These are phyloP conservation scores for Paracoccidioides brasiliensis DNA, from an alignment of 2,329 filamentous ascomycete genomes.

Conservation along the genomic window DNA sequence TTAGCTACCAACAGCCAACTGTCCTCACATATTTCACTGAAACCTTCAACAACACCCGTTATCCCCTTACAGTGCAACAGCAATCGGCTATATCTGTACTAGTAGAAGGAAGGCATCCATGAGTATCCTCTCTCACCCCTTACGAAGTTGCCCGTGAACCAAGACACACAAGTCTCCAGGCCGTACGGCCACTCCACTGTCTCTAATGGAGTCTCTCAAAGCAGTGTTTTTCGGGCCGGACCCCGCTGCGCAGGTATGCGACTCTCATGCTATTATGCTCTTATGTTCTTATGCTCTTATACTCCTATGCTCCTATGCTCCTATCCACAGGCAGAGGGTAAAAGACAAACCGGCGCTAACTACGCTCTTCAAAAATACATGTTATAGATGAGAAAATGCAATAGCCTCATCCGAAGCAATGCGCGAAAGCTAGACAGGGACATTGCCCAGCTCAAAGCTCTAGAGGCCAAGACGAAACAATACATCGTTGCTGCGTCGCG, in stretches of 20 bases:
- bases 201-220: conserved; percentile 69
- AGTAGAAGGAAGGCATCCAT: background rate
- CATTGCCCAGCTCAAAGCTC: conserved; percentile 61
- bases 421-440: conserved; percentile 91
- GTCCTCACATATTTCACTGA: background rate
- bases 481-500: conserved; percentile 72
- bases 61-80: background rate
- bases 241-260: conserved; percentile 72
- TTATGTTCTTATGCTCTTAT: background rate
- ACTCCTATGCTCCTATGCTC: too few species aligned
- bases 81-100: background rate
- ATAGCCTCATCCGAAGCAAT: conserved; percentile 75
- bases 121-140: background rate
- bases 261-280: background rate
- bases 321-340: too few species aligned
- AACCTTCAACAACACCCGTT: background rate
- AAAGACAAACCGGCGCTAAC: background rate
- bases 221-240: conserved; percentile 83
- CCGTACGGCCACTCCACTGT: background rate
- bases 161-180: background rate
- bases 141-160: background rate
- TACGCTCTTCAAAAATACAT: background rate
- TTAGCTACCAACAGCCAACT: background rate
- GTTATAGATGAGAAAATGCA: conserved; percentile 81
- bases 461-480: conserved; percentile 72